Percentiles rank a stretch among this genome's conserved stretches.
These are phyloP conservation scores for Rhizophagus prolifer DNA, from an alignment of 192 early-diverging fungal species.

Conservation along the genomic window DNA sequence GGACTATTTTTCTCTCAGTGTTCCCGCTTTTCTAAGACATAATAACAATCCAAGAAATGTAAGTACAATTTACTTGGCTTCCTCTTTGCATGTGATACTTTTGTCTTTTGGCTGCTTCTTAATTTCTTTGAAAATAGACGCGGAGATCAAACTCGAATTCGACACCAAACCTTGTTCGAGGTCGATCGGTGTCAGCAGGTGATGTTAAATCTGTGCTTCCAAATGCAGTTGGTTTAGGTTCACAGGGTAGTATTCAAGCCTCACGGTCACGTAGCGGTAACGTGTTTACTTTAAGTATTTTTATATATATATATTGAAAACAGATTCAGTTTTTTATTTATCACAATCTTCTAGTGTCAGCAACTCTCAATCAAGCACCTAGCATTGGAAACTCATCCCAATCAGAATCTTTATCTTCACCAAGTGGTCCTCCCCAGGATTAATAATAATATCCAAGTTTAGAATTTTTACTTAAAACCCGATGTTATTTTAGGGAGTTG, in stretches of 20 bases:
- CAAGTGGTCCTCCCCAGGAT: background rate
- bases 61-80: background rate
- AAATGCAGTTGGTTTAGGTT: background rate
- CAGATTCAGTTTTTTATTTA: background rate
- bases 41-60: background rate
- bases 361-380: background rate
- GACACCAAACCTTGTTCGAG: background rate
- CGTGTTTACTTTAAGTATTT: background rate
- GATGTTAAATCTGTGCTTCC: background rate
- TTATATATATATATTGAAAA: background rate
- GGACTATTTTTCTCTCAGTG: background rate
- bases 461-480: too few relatives aligned
- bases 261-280: background rate
- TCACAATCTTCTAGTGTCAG: background rate
- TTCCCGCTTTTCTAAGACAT: conserved; percentile 8
- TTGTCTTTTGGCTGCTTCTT: background rate
- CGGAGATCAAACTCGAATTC: conserved; percentile 14
- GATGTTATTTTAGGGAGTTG: too few relatives aligned
- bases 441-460: background rate
- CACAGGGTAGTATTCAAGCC: background rate
- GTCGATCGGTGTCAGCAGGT: background rate
- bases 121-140: background rate
- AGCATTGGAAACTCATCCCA: background rate
- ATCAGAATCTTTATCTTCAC: background rate
- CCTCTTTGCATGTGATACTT: background rate